Evolutionary conservation across 345 rosid genomes (phyloP).

Genomic region (Syzygium oleosum): DNA sequence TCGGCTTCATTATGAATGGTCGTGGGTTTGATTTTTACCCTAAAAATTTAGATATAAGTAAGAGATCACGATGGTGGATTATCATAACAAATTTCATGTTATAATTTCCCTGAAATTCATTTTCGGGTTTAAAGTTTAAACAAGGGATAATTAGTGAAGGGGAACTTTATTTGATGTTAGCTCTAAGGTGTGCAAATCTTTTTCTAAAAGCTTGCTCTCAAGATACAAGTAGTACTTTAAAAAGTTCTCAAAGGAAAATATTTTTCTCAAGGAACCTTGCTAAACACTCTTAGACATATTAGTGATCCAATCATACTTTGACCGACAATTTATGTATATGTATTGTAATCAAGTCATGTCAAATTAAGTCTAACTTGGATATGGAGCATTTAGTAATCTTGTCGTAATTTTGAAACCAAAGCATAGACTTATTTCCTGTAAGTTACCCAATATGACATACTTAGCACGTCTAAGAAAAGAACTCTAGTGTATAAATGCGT

Average conservation of each 20-base stretch:
- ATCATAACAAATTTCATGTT: not conserved
- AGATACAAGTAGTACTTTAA: not conserved
- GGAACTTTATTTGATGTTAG: not conserved
- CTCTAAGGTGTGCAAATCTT: not conserved
- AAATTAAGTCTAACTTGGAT: not conserved
- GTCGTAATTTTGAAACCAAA: not conserved
- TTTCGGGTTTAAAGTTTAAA: not conserved
- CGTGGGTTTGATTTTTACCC: not conserved
- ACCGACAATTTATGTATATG: not conserved
- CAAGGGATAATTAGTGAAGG: not conserved
- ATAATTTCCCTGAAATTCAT: not conserved
- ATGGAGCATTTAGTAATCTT: not conserved
- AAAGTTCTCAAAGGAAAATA: not conserved
- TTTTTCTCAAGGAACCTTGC: not conserved
- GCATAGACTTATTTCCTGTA: fast-evolving
- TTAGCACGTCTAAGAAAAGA: not conserved
- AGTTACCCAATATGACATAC: not conserved
- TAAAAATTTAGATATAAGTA: not conserved
- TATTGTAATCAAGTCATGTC: not conserved
- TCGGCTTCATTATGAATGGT: not conserved
- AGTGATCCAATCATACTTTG: not conserved
- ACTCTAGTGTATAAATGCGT: not conserved
- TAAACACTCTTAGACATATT: not conserved
- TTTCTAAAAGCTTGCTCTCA: not conserved
- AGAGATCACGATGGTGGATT: not conserved